phyloP scores from a whole-genome alignment of 163 green algal genomes.

The Scenedesmus sp. region DNA sequence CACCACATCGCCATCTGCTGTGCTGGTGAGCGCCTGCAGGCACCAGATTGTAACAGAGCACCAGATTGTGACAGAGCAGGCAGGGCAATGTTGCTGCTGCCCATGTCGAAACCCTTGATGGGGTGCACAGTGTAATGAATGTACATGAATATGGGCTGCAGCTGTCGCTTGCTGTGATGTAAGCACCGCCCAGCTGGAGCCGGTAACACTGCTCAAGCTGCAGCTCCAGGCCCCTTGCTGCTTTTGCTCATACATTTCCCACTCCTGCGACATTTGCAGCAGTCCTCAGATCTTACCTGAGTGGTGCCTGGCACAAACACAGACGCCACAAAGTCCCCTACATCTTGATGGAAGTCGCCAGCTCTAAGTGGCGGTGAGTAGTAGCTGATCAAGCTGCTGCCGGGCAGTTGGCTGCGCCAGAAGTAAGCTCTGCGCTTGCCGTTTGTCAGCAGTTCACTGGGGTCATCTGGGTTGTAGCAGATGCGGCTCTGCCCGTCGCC shows the following conservation, averaged over 20 bases:
- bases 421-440: slow-evolving; percentile 79
- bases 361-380: slow-evolving; percentile 76
- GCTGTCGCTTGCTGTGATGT: too few relatives aligned
- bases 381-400: slow-evolving; percentile 63
- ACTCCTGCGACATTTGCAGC: too few relatives aligned
- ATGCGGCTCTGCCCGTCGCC: slow-evolving; percentile 73
- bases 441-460: slow-evolving; percentile 79
- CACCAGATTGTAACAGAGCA: too few relatives aligned
- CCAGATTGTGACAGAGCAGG: background rate
- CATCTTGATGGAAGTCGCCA: slow-evolving; percentile 81
- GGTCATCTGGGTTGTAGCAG: slow-evolving; percentile 71
- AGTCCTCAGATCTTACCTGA: slow-evolving; percentile 54
- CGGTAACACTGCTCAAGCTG: too few relatives aligned
- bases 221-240: too few relatives aligned
- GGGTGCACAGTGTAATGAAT: too few relatives aligned
- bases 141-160: too few relatives aligned
- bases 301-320: slow-evolving; percentile 79
- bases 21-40: slow-evolving; percentile 67
- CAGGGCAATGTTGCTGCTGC: background rate
- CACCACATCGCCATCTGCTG: slow-evolving; percentile 83
- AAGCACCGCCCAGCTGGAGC: too few relatives aligned
- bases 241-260: too few relatives aligned
- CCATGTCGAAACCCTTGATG: too few relatives aligned
- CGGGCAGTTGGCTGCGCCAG: slow-evolving; percentile 58
- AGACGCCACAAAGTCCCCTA: slow-evolving; percentile 76